phyloP scores from a whole-genome alignment of 169 alveolate species.

The Amoebophrya sp. region DNA sequence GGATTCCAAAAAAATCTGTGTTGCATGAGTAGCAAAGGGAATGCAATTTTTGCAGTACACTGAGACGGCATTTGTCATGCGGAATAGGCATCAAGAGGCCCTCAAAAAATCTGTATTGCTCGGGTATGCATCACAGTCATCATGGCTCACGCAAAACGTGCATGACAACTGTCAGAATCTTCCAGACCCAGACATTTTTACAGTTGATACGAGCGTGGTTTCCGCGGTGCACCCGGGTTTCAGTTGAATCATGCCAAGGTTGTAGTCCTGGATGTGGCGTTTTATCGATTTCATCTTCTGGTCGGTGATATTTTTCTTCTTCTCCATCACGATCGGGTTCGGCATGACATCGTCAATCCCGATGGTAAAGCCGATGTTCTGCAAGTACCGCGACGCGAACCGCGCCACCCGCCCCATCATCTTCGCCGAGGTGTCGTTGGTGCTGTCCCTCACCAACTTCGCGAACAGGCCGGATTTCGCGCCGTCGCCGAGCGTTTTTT shows the following conservation, averaged over 20 bases:
- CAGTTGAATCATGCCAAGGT: constrained; percentile 73
- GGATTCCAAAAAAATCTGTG: no score
- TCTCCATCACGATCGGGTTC: constrained; percentile 34
- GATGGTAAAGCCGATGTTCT: constrained; percentile 94
- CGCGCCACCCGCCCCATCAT: constrained; percentile 93
- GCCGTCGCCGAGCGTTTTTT: constrained; percentile 84
- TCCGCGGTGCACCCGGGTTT: constrained; percentile 94
- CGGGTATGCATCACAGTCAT: no score
- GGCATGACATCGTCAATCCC: constrained; percentile 98
- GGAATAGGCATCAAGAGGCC: no score
- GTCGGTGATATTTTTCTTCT: constrained; percentile 53
- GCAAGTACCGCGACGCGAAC: constrained; percentile 88
- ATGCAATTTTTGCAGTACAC: no score
- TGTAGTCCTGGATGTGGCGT: constrained; percentile 67
- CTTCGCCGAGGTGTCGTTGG: constrained; percentile 78
- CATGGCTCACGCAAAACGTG: no score
- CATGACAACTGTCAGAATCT: no score
- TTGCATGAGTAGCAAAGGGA: no score
- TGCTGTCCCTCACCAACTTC: constrained; percentile 83
- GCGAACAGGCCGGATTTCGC: constrained; percentile 87
- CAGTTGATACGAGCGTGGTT: constrained; percentile 72
- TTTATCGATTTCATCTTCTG: constrained; percentile 59
- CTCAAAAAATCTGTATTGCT: no score
- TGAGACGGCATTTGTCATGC: no score
- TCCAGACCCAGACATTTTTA: no score